These are phyloP conservation scores for Coemansia sp. DNA, from an alignment of 192 early-diverging fungal species.

Conservation along the genomic window DNA sequence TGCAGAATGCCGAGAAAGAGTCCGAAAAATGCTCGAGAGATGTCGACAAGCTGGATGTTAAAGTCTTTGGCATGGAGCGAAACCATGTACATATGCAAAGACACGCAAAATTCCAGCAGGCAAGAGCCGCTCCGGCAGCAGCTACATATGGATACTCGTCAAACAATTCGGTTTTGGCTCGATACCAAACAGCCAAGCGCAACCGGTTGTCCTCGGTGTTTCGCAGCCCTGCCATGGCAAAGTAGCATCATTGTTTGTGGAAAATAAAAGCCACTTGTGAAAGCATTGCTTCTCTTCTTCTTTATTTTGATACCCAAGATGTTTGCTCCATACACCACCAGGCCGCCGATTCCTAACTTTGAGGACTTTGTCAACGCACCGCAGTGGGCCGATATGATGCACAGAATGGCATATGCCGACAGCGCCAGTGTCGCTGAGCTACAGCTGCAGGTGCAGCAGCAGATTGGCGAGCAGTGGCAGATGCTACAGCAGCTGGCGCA, in stretches of 20 bases:
- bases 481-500: constrained; percentile 34
- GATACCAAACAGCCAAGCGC: constrained; percentile 32
- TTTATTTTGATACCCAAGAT: constrained; percentile 4
- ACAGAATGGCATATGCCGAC: constrained; percentile 10
- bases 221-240: constrained; percentile 6
- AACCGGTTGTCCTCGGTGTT: constrained; percentile 34
- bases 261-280: neutral
- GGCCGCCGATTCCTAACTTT: constrained; percentile 5
- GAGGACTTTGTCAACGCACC: constrained; percentile 7
- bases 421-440: constrained; percentile 18
- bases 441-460: constrained; percentile 21
- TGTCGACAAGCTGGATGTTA: constrained; percentile 22
- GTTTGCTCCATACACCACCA: constrained; percentile 1
- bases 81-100: constrained; percentile 15
- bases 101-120: constrained; percentile 11
- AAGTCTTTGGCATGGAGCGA: constrained; percentile 34
- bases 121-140: neutral
- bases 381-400: constrained; percentile 6
- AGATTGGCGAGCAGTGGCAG: constrained; percentile 45
- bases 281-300: neutral
- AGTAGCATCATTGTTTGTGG: constrained; percentile 1
- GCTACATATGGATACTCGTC: neutral
- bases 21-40: constrained; percentile 6
- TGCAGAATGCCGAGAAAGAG: constrained; percentile 9
- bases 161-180: constrained; percentile 5